phyloP scores from a whole-genome alignment of 176 grass and related monocot genomes.

The Dendrocalamus sinicus region DNA sequence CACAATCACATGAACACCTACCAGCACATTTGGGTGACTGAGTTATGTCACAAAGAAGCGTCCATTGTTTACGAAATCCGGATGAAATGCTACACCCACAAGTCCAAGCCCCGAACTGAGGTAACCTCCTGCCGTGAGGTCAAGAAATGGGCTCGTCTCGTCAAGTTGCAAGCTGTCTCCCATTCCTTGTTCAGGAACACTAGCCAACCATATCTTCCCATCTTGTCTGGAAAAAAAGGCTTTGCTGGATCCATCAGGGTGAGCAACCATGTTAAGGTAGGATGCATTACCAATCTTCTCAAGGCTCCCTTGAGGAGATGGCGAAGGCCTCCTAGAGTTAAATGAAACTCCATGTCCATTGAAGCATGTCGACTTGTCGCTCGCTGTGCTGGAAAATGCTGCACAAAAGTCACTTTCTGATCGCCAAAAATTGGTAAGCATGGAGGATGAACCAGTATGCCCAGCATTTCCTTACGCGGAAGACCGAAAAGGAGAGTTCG shows the following conservation, averaged over 20 bases:
- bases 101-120: slow-evolving; percentile 49
- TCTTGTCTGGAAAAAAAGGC: slow-evolving; percentile 58
- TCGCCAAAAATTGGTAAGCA: slow-evolving; percentile 59
- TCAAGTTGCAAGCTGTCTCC: slow-evolving; percentile 47
- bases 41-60: slow-evolving; percentile 62
- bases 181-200: slow-evolving; percentile 59
- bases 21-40: slow-evolving; percentile 44
- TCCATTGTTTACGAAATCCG: slow-evolving; percentile 56
- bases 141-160: slow-evolving; percentile 60
- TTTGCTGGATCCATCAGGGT: slow-evolving; percentile 66
- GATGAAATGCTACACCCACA: slow-evolving; percentile 62
- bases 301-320: slow-evolving; percentile 51
- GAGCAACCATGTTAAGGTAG: slow-evolving; percentile 63
- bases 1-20: slow-evolving; percentile 56
- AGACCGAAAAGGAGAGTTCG: slow-evolving; percentile 64
- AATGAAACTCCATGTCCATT: slow-evolving; percentile 55
- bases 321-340: slow-evolving; percentile 43
- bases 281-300: slow-evolving; percentile 63
- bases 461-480: slow-evolving; percentile 25
- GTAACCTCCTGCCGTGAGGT: slow-evolving; percentile 57
- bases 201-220: slow-evolving; percentile 64
- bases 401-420: slow-evolving; percentile 59
- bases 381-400: slow-evolving; percentile 43
- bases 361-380: slow-evolving; percentile 53
- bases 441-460: slow-evolving; percentile 31